Evolutionary conservation across 2,329 filamentous ascomycete genomes (phyloP), one percentile per base, ranked within the genome.

Genomic region (Didymella pomorum): DNA sequence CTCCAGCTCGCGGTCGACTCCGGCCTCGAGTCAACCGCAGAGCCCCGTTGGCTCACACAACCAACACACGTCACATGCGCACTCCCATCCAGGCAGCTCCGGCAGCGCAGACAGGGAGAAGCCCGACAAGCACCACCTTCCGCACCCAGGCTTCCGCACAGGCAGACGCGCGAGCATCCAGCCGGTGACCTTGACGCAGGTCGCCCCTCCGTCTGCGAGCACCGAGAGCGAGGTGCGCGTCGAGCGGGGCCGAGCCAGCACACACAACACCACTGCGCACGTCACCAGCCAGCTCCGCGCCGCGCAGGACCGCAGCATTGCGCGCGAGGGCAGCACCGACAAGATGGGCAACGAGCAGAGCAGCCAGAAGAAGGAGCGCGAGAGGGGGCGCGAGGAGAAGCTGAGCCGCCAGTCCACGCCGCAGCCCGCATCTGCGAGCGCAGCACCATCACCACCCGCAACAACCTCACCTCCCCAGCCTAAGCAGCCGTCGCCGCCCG

Each of bases 271-370:
- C 55, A 61, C 70, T 52, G 58, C 66, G 47, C 58, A 62, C 53
- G 68, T 72, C 59, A 60, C 71, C 47, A 63, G 63, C 58, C 67
- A 70, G 51, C 69, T 74, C 52, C 69, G 70, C 63, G 71, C 69
- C 64, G 66, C 70, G 59, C 70, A 74, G 56, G 69, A 73, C 62
- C 64, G 48, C 61, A 72, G 55, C 55, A 43, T 43, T 33, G 56
- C 26, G 56, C 31, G 49, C 45, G 56, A 62, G 9, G 43, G 37
- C 42, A 73, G 61, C 42, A 9, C 9, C 43, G 56, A 61, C 50
- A 52, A 44, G 56, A 78, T 79, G 77, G 78, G 78, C 61, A 79
- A 77, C 65, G 76, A 78, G 63, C 73, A 78, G 65, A 77, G 74
- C 62, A 69, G 66, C 61, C 69, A 72, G 20, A 75, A 73, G 63